Percentiles rank a stretch among this genome's conserved stretches.
Conservation (phyloP, 345 rosid species). For the Schrenkiella parvula region DNA sequence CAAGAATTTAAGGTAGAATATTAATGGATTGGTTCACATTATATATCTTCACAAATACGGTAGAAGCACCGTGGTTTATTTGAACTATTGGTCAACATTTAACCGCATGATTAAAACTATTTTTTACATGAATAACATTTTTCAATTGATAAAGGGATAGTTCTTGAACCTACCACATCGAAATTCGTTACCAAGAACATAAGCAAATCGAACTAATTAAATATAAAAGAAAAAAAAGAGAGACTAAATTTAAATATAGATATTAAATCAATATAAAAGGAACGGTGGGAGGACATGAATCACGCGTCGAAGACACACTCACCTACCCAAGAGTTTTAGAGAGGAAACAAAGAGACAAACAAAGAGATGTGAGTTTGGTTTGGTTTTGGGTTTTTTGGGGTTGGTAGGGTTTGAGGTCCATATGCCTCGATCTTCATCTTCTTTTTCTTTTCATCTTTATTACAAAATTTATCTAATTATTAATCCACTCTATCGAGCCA, state of each 20-base stretch:
- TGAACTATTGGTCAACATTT: neutral
- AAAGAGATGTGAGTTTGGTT: conserved; percentile 28
- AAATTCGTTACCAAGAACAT: neutral
- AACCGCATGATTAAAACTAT: neutral
- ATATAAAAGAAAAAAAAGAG: neutral
- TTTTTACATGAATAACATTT: neutral
- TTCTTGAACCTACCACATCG: conserved; percentile 4
- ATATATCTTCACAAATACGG: neutral
- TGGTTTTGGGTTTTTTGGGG: conserved; percentile 26
- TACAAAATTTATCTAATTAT: neutral
- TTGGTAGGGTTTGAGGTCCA: conserved; percentile 37
- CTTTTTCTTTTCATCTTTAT: neutral
- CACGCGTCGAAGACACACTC: conserved; percentile 19
- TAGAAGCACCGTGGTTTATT: neutral
- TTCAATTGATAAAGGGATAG: neutral
- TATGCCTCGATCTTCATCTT: conserved; percentile 22
- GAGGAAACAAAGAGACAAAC: conserved; percentile 9
- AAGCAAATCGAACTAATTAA: neutral
- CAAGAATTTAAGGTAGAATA: neutral
- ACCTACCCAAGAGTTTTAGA: conserved; percentile 31
- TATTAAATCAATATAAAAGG: conserved; percentile 1
- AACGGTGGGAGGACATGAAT: conserved; percentile 20
- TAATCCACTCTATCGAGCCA: conserved; percentile 3
- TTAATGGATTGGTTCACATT: neutral
- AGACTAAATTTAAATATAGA: neutral